Percentiles rank a stretch among this genome's conserved stretches.
Evolutionary conservation across 2,329 filamentous ascomycete species (phyloP).

Genomic region (Chrysoporthe austroafricana): DNA sequence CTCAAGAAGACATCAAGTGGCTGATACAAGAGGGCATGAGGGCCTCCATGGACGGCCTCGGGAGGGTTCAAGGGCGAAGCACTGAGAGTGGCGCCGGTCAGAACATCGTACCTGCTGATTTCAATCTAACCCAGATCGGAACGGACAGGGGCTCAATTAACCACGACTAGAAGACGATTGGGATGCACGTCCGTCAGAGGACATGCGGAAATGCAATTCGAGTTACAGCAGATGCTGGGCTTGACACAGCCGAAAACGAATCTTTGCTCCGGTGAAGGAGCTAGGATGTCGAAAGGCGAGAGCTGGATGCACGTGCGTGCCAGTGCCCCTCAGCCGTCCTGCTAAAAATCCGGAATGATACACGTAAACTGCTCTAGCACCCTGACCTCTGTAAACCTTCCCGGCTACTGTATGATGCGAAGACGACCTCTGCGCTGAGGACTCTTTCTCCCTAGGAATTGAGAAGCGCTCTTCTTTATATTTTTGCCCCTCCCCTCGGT

Average conservation of each 20-base stretch:
- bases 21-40: constrained; percentile 16
- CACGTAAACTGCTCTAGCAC: background rate
- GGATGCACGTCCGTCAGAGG: background rate
- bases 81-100: constrained; percentile 22
- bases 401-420: background rate
- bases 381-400: background rate
- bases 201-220: background rate
- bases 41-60: constrained; percentile 4
- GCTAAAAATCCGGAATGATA: constrained; percentile 9
- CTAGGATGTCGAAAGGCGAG: constrained; percentile 10
- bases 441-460: background rate
- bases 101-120: constrained; percentile 26
- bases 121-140: constrained; percentile 8
- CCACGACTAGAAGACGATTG: constrained; percentile 7
- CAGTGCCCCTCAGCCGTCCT: constrained; percentile 15
- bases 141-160: constrained; percentile 10
- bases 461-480: background rate
- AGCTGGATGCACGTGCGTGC: constrained; percentile 10
- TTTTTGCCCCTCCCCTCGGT: background rate
- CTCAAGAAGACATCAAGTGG: constrained; percentile 17
- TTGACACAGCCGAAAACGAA: constrained; percentile 5
- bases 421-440: background rate
- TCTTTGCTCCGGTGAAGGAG: constrained; percentile 6
- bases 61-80: constrained; percentile 20
- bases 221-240: constrained; percentile 4